Evolutionary conservation across 345 rosid genomes (phyloP).

Genomic region (Euphorbia tirucalli): DNA sequence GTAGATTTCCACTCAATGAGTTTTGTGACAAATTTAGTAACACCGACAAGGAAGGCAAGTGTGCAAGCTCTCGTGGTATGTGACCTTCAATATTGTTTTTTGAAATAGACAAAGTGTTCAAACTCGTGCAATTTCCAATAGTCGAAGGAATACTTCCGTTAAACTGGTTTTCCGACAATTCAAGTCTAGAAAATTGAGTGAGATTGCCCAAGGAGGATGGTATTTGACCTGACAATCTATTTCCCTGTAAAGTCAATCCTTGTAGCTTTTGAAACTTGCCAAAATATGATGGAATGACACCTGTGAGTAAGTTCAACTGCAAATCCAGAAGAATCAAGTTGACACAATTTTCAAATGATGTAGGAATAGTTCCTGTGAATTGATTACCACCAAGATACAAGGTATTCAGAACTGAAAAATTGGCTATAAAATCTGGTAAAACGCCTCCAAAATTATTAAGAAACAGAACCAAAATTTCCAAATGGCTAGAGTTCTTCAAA

Average conservation of each 20-base stretch:
- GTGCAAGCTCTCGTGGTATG: too few relatives aligned
- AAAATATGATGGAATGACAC: constrained; percentile 15
- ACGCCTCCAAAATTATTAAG: constrained; percentile 18
- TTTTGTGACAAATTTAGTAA: too few relatives aligned
- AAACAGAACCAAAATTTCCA: constrained; percentile 5
- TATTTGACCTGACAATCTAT: constrained; percentile 7
- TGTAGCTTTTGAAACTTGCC: constrained; percentile 19
- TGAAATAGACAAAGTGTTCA: neutral
- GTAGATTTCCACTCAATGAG: too few relatives aligned
- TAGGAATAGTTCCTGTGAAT: constrained; percentile 18
- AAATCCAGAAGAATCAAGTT: constrained; percentile 18
- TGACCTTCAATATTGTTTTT: too few relatives aligned
- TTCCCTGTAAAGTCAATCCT: neutral
- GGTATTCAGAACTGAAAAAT: constrained; percentile 14
- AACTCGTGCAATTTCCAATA: constrained; percentile 4
- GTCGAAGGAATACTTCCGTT: constrained; percentile 21
- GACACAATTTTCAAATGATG: constrained; percentile 5
- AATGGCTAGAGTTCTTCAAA: constrained; percentile 18
- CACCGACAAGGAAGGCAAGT: too few relatives aligned
- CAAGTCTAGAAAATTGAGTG: neutral
- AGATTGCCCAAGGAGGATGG: constrained; percentile 29
- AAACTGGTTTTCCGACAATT: neutral
- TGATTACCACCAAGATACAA: constrained; percentile 12
- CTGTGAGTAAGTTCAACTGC: constrained; percentile 4
- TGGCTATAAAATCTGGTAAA: constrained; percentile 20